Percentiles rank a stretch among this genome's conserved stretches.
phyloP scores from a whole-genome alignment of 768 basidiomycete species.

The Leucocoprinus birnbaumii region DNA sequence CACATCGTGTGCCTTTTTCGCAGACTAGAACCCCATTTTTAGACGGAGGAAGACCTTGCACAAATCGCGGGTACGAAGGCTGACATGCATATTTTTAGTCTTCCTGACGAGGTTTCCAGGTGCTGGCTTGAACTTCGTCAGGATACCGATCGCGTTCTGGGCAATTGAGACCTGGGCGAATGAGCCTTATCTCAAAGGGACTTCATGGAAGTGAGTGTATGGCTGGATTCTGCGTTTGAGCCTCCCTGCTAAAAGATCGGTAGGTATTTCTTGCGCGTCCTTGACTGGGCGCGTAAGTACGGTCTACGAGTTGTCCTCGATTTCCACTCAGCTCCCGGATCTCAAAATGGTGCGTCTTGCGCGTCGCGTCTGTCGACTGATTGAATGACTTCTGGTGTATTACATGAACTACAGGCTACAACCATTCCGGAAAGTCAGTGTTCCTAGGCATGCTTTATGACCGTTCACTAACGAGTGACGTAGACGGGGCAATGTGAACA shows the following conservation, averaged over 20 bases:
- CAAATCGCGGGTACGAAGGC: constrained; percentile 58
- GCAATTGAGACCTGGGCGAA: constrained; percentile 71
- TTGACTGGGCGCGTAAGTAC: constrained; percentile 88
- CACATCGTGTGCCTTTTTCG: background rate
- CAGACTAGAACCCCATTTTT: background rate
- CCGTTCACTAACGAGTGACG: background rate
- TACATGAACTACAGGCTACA: constrained; percentile 36
- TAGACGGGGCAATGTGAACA: constrained; percentile 51
- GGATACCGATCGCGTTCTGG: constrained; percentile 84
- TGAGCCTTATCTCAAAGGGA: constrained; percentile 74
- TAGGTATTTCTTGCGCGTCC: constrained; percentile 69
- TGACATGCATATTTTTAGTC: background rate
- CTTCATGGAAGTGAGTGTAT: constrained; percentile 65
- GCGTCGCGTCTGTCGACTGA: background rate
- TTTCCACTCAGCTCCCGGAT: constrained; percentile 76
- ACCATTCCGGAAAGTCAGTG: constrained; percentile 53
- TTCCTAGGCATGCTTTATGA: too few species aligned
- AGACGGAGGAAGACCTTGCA: constrained; percentile 88
- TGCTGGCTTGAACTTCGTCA: constrained; percentile 83
- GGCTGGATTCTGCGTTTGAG: background rate
- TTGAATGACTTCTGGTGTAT: background rate
- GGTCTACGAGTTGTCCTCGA: constrained; percentile 84
- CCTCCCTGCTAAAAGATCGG: background rate
- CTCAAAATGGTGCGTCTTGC: constrained; percentile 56
- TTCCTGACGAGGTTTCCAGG: constrained; percentile 19